These are phyloP conservation scores for Populus tremula DNA, from an alignment of 345 rosid species.

Conservation along the genomic window DNA sequence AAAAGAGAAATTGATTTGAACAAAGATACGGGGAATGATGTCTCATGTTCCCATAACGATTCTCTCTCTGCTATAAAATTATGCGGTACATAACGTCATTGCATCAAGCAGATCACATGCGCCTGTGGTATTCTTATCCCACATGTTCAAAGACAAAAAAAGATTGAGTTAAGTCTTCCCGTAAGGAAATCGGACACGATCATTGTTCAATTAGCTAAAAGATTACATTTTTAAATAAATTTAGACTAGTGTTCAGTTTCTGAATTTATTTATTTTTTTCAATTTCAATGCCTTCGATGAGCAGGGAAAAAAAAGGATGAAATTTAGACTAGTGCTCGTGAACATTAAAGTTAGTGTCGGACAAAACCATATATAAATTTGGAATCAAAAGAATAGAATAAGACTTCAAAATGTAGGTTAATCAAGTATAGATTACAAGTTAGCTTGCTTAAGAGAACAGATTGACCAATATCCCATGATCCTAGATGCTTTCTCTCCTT, in stretches of 20 bases:
- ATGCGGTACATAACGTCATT: neutral
- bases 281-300: neutral
- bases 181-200: neutral
- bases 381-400: neutral
- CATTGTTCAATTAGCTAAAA: neutral
- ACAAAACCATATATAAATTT: neutral
- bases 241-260: neutral
- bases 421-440: neutral
- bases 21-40: conserved; percentile 31
- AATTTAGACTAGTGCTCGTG: no score
- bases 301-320: no score
- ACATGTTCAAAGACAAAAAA: neutral
- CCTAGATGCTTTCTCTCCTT: conserved; percentile 10
- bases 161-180: no score
- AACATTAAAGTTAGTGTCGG: neutral
- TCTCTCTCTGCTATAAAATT: neutral
- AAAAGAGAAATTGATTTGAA: neutral
- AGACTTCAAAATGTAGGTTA: neutral
- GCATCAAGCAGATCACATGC: conserved; percentile 8
- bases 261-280: neutral
- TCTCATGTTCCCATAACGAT: conserved; percentile 15
- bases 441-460: neutral
- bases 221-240: neutral
- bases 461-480: conserved; percentile 19
- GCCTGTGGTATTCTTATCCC: neutral